Evolutionary conservation across 768 basidiomycete genomes (phyloP), one percentile per base, ranked within the genome.

Genomic region (Lepiota brunneoincarnata): DNA sequence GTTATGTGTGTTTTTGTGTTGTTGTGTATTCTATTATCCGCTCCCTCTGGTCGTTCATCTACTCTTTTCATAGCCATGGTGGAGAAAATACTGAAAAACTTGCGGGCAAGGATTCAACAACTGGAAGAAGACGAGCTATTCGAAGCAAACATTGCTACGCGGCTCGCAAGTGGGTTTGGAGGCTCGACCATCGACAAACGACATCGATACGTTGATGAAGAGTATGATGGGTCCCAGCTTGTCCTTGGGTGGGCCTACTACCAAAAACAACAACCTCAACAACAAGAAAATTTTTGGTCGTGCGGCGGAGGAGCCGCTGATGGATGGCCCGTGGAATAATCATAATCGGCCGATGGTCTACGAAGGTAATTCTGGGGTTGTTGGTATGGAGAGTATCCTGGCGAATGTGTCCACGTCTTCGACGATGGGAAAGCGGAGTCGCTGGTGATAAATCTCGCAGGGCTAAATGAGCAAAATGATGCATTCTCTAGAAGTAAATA

Each of bases 171-270:
- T 72, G n/a, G 74, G 67, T 6, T 54, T 75, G 34, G 76, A 77
- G 51, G 67, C 67, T 12, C 75, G 73, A 42, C 73, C 76, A 2
- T 66, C 70, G 12, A 72, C 79, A 15, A 70, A 64, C 23, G 75
- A 81, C 54, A 75, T 82, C 43, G 79, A 80, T 62, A 54, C 62
- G 18, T 71, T 82, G 51, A 75, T 82, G 76, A 70, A 67, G 34
- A 75, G 75, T 58, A 79, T 82, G 80, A 80, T 82, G 79, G 69
- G 72, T 2, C 58, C 67, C 6, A 57, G 58, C 15, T 54, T 66
- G 61, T 54, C 58, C 36, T 54, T 64, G 38, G 47, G 62, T 26
- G 55, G 56, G 6, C 20, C n/a, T n/a, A n/a, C n/a, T n/a, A n/a
- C n/a, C n/a, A n/a, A n/a, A n/a, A n/a, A n/a, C n/a, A n/a, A n/a